phyloP scores from a whole-genome alignment of 2,329 filamentous ascomycete species.

The Hypoxylon sp. region DNA sequence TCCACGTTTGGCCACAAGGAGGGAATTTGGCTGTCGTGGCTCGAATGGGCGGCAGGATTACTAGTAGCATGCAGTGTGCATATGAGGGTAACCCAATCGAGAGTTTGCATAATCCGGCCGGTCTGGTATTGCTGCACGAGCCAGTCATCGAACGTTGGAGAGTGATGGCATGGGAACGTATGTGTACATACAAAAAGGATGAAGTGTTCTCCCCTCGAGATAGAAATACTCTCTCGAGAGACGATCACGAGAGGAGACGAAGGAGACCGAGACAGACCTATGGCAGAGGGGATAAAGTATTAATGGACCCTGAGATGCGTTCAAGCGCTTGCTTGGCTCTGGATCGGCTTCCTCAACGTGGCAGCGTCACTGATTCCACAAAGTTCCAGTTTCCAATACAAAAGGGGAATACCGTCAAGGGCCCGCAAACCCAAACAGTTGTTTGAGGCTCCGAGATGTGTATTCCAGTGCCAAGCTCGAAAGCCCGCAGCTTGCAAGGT shows the following conservation, averaged over 20 bases:
- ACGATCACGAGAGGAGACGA: conserved; percentile 21
- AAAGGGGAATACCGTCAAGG: conserved; percentile 4
- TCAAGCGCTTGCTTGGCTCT: conserved; percentile 32
- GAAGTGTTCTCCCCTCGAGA: conserved; percentile 20
- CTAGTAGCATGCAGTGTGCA: conserved; percentile 53
- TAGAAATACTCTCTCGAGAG: conserved; percentile 7
- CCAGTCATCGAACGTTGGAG: conserved; percentile 9
- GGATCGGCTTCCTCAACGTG: conserved; percentile 32
- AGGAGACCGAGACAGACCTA: conserved; percentile 5
- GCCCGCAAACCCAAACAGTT: conserved; percentile 25
- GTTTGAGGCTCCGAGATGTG: conserved; percentile 37
- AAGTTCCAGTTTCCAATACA: conserved; percentile 5
- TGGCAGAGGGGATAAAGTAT: neutral
- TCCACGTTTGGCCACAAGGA: conserved; percentile 52
- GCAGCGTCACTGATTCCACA: conserved; percentile 18
- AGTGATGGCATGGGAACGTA: neutral
- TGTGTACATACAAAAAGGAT: conserved; percentile 20
- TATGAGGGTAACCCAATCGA: conserved; percentile 52
- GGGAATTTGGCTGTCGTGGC: conserved; percentile 53
- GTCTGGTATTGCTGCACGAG: conserved; percentile 40
- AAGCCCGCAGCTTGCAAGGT: conserved; percentile 32
- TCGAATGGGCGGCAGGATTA: conserved; percentile 53
- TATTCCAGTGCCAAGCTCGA: conserved; percentile 28
- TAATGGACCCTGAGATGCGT: conserved; percentile 16
- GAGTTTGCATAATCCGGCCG: conserved; percentile 51